Evolutionary conservation across 2,329 filamentous ascomycete genomes (phyloP), one percentile per base, ranked within the genome.

Genomic region (Colletotrichum lentis): DNA sequence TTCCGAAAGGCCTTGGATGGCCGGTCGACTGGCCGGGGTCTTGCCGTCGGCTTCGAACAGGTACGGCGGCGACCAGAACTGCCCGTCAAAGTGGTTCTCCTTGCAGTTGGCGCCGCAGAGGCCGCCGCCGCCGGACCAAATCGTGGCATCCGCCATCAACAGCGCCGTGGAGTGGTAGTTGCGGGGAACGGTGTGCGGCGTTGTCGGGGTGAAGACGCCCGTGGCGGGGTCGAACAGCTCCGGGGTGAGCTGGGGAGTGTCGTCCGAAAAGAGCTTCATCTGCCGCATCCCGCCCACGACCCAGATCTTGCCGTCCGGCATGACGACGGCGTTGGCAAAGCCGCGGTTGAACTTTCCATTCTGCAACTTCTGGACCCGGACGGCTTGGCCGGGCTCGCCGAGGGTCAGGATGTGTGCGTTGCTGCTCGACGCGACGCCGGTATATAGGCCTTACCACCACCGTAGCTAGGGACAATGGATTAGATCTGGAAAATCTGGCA

Each of bases 61-160:
- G 68, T 88, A 88, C 0, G 83, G 81, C 0, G 86, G 86, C 4
- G 78, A 80, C 74, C 82, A 88, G 58, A 88, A 82, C 74, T 88
- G 82, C 2, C 75, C 84, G 67, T 88, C 84, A 39, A 79, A 80
- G 69, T 88, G 86, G 62, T 88, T 74, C 61, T 78, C 82, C 64
- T 76, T 76, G 65, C 74, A 79, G 47, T 79, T 76, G 24, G 71
- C 80, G 53, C 74, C 74, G 71, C 86, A 88, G 3, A 88, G 78
- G 2, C 85, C 85, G 10, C 85, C 84, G 16, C 85, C 85, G 11
- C 79, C 84, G 20, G 74, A 82, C 62, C 85, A 77, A 3, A 87
- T 82, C 0, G 79, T 83, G 0, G 75, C 85, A 67, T 87, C 84
- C 0, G 79, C 78, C 16, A 86, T 76, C 2, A 87, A 77, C 5